phyloP scores from a whole-genome alignment of 371 early-diverging fungal genomes.

The Lichtheimia ramosa region DNA sequence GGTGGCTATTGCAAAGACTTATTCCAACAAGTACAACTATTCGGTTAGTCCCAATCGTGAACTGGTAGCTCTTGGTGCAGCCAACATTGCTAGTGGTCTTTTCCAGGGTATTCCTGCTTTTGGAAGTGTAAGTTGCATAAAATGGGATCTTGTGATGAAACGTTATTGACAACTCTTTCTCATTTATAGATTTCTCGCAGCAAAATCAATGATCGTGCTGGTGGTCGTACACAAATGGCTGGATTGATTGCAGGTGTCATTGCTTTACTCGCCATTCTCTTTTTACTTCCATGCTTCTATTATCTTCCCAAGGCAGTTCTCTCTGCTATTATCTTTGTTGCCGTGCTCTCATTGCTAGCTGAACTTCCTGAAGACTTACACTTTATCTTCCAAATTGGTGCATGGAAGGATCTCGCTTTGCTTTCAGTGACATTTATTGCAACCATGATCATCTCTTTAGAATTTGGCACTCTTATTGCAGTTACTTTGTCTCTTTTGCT shows the following conservation, averaged over 20 bases:
- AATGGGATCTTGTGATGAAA: neutral
- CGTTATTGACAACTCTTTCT: neutral
- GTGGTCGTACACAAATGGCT: slow-evolving; percentile 85
- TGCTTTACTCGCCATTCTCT: slow-evolving; percentile 73
- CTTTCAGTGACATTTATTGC: slow-evolving; percentile 78
- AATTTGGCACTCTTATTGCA: slow-evolving; percentile 88
- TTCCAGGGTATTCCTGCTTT: slow-evolving; percentile 89
- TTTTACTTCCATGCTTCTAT: slow-evolving; percentile 79
- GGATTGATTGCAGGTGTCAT: slow-evolving; percentile 76
- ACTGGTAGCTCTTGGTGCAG: slow-evolving; percentile 83
- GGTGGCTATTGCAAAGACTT: slow-evolving; percentile 87
- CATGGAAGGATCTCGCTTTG: slow-evolving; percentile 84
- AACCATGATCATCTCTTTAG: slow-evolving; percentile 84
- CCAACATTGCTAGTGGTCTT: slow-evolving; percentile 80
- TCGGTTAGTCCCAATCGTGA: slow-evolving; percentile 91
- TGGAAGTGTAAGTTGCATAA: slow-evolving; percentile 62
- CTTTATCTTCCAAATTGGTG: slow-evolving; percentile 81
- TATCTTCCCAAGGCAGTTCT: slow-evolving; percentile 87
- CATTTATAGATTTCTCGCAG: slow-evolving; percentile 70
- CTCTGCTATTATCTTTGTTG: slow-evolving; percentile 84
- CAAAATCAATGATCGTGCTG: slow-evolving; percentile 87
- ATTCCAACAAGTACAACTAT: slow-evolving; percentile 85
- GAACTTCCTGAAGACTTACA: slow-evolving; percentile 77
- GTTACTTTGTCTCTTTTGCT: slow-evolving; percentile 82
- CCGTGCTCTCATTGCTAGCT: slow-evolving; percentile 82